Conservation (phyloP, 805 yeast species). For the Candida coleopterorum region DNA sequence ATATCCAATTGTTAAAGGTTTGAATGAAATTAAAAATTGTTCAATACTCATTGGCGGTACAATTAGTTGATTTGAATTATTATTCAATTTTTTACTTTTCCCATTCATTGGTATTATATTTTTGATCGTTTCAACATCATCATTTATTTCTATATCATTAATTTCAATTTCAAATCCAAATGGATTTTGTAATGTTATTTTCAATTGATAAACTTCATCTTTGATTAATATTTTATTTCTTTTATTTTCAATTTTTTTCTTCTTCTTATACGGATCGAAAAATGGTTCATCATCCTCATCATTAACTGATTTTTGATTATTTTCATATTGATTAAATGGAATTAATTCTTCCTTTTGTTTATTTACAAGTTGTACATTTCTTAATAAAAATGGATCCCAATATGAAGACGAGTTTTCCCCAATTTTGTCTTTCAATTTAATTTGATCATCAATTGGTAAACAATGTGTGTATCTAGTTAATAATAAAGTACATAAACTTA, state of each 20-base stretch:
- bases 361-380: constrained; percentile 40
- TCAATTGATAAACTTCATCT: constrained; percentile 54
- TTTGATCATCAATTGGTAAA: constrained; percentile 57
- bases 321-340: constrained; percentile 25
- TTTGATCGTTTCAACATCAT: constrained; percentile 23
- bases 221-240: constrained; percentile 40
- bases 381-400: constrained; percentile 70
- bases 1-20: constrained; percentile 46
- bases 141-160: constrained; percentile 36
- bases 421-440: constrained; percentile 30
- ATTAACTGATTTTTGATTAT: constrained; percentile 12
- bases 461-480: constrained; percentile 53
- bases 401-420: constrained; percentile 33
- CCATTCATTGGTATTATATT: constrained; percentile 5
- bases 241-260: constrained; percentile 12
- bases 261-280: constrained; percentile 49
- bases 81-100: constrained; percentile 1
- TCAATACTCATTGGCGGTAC: constrained; percentile 26
- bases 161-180: constrained; percentile 69
- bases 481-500: constrained; percentile 47
- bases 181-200: constrained; percentile 68
- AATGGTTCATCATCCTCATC: constrained; percentile 15
- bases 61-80: constrained; percentile 9
- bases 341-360: constrained; percentile 31
- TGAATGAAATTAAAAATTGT: constrained; percentile 41